Evolutionary conservation across 495 filamentous ascomycete genomes (phyloP).

Genomic region (Bryoglossum gracile): DNA sequence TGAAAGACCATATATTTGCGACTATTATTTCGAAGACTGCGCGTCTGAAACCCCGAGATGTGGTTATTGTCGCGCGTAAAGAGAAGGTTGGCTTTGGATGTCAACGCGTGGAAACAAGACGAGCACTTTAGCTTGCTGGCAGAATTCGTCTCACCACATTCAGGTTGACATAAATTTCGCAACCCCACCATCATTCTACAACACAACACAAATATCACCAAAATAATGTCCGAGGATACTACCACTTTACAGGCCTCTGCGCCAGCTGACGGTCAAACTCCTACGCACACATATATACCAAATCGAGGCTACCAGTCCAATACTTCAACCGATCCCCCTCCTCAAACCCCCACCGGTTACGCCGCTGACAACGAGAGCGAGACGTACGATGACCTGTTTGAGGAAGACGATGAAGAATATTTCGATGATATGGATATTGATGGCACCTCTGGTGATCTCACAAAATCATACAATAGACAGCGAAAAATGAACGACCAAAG

Average conservation of each 20-base stretch:
- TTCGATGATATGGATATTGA: constrained; percentile 52
- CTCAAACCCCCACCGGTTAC: constrained; percentile 24
- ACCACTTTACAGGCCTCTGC: constrained; percentile 15
- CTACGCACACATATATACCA: constrained; percentile 46
- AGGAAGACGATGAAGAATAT: constrained; percentile 49
- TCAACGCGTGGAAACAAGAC: not conserved
- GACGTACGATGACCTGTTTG: constrained; percentile 47
- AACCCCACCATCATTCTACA: not conserved
- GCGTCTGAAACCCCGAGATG: not conserved
- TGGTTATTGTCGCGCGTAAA: not conserved
- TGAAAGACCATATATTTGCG: not conserved
- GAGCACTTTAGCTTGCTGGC: not conserved
- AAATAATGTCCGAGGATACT: constrained; percentile 23
- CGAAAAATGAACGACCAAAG: constrained; percentile 47
- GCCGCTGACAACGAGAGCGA: constrained; percentile 30
- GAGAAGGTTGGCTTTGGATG: not conserved
- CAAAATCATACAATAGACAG: constrained; percentile 89
- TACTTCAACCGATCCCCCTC: constrained; percentile 15
- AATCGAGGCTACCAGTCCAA: constrained; percentile 44
- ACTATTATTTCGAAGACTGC: not conserved
- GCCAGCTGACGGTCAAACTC: constrained; percentile 40
- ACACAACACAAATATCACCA: not conserved
- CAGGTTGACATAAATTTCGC: constrained; percentile 4
- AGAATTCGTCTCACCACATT: not conserved
- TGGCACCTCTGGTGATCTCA: constrained; percentile 61